Base-by-base conservation (phyloP, 495 filamentous ascomycete species). In the Tuber indicum region DNA sequence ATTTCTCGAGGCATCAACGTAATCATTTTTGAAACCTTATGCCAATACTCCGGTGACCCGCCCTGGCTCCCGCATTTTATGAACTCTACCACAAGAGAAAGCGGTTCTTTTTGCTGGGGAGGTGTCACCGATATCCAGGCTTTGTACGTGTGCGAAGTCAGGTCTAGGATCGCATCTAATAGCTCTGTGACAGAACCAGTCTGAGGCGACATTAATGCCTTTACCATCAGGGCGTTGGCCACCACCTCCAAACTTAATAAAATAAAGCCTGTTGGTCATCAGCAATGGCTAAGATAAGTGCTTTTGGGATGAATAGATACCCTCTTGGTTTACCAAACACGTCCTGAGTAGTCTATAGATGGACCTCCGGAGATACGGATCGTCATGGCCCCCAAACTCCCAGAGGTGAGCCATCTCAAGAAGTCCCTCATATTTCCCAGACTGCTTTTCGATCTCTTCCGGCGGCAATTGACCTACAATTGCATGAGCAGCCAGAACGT, bases 51-150 rank as follows among this genome's bases (percentile, higher is more conserved):
- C 3, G 86, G 84, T 3, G 89, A 84, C 17, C 91, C 90, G 12
- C 89, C 89, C 79, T 97, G 92, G 1, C 94, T 96, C 70, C 96
- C 96, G 80, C 90, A 90, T 75, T 91, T 89, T n/a, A 98, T 86
- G 80, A 96, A 96, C 32, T 89, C 86, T 46, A 87, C 88, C 5
- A 99, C 81, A 43, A 90, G 87, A 45, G 88, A 87, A 1, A 90
- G 85, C 0, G 91, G 87, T 42, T 91, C 86, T 62, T 89, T 91
- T 82, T 94, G 95, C 75, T 87, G 87, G 12, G 75, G 74, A 10
- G 73, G 75, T 16, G 81, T 84, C 23, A 87, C 86, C 0, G 88
- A 86, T 5, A 89, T 92, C 96, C 95, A 99, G 32, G 93, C 85
- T 23, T 90, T 87, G 3, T 94, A 92, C 45, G 89, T 87, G 36